Base-by-base conservation (phyloP, 1,139 yeast genomes). In the Kluyveromyces sp. region DNA sequence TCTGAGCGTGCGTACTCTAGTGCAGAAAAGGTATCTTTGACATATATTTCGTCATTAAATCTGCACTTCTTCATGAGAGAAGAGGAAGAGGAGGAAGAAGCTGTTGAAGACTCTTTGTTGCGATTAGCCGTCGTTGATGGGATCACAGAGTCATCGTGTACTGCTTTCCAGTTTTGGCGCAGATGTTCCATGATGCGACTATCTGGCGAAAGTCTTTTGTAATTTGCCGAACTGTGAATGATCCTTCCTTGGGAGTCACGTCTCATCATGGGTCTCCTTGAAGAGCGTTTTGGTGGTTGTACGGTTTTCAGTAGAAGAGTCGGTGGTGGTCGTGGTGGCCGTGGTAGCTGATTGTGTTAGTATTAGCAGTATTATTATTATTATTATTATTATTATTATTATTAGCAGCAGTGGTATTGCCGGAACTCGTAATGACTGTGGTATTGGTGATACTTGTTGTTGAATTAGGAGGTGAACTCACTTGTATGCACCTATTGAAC, bases 1-100 rank as follows among this genome's bases (percentile, higher is more conserved):
- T 58, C 61, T 32, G 57, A 52, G 43, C 65, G 50, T 26, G 51
- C 51, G 41, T 61, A 61, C 39, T 58, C 63, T 26, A 30, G 42
- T 3, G 60, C 48, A 7, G 61, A 51, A 50, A 45, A 48, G 8
- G 52, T 50, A 39, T 54, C 50, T 32, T 45, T 45, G 29, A 56
- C 45, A 34, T 51, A 54, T 3, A 56, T 47, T 3, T 49, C 47
- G 10, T 47, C 36, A 8, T 51, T 45, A 41, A 56, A 56, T 37
- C 39, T n/a, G 21, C 39, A 29, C 28, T 34, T 37, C 4, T 34
- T 39, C 3, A 36, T 34, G 8, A 21, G 28, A 6, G 39, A 7
- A n/a, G 40, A 30, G 4, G 15, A 21, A 25, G 37, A 8, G 7
- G 36, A 26, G 10, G 35, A 27, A 31, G 26, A 28, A 34, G 31